These are phyloP conservation scores for Rehmannia glutinosa DNA, from an alignment of 257 asterid species.

Conservation along the genomic window DNA sequence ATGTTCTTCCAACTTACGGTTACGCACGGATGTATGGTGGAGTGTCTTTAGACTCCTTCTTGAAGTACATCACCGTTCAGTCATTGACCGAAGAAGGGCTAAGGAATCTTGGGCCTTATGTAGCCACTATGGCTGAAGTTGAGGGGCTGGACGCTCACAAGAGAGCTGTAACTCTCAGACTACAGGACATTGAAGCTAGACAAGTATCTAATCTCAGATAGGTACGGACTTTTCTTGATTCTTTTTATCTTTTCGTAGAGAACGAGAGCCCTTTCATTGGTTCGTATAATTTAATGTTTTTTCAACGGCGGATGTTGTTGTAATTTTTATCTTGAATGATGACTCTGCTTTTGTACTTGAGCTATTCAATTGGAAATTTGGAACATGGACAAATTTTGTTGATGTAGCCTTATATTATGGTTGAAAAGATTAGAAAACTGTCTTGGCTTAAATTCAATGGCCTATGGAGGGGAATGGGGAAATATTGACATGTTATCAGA, in stretches of 20 bases:
- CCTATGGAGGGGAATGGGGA: too few species aligned
- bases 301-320: constrained; percentile 12
- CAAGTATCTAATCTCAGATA: constrained; percentile 25
- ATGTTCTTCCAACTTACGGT: constrained; percentile 95
- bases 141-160: constrained; percentile 98
- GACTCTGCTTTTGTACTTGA: constrained; percentile 4
- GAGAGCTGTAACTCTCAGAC: constrained; percentile 89
- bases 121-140: constrained; percentile 86
- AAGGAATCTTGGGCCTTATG: constrained; percentile 83
- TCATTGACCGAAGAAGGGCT: constrained; percentile 88
- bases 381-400: neutral
- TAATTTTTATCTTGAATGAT: constrained; percentile 9
- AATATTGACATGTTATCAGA: too few species aligned
- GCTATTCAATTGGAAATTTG: neutral
- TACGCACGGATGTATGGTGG: constrained; percentile 94
- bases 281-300: neutral
- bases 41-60: constrained; percentile 83
- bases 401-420: neutral
- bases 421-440: neutral
- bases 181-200: constrained; percentile 75
- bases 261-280: neutral
- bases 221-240: neutral
- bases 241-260: constrained; percentile 4
- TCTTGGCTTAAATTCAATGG: too few species aligned
- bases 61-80: constrained; percentile 85